Evolutionary conservation across 139 green algal species (phyloP).

Genomic region (Volvox reticuliferus): DNA sequence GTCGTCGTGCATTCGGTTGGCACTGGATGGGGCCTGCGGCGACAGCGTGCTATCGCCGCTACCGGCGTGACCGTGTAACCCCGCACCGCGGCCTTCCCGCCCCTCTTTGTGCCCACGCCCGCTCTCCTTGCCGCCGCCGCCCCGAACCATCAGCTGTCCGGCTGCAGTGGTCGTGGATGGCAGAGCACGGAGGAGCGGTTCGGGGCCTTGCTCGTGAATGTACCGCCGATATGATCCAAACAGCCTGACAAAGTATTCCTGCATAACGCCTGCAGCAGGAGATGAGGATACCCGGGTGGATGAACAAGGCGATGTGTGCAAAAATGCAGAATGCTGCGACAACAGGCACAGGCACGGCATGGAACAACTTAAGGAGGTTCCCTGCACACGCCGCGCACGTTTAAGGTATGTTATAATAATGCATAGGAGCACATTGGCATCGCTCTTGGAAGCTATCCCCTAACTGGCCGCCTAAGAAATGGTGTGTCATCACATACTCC

Average conservation of each 20-base stretch:
- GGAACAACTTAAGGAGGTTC: no score
- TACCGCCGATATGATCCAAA: slow-evolving; percentile 70
- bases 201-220: slow-evolving; percentile 53
- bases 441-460: no score
- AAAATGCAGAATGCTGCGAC: no score
- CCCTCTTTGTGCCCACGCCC: not conserved
- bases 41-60: not conserved
- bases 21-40: not conserved
- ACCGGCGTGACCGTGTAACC: not conserved
- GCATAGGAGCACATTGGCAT: no score
- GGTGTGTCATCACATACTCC: no score
- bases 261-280: slow-evolving; percentile 65
- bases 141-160: not conserved
- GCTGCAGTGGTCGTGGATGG: not conserved
- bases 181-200: not conserved
- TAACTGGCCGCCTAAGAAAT: no score
- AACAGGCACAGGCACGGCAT: no score
- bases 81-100: slow-evolving; percentile 21
- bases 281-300: not conserved
- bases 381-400: no score
- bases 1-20: slow-evolving; percentile 16
- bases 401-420: no score
- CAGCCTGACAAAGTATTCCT: slow-evolving; percentile 77
- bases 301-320: no score
- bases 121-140: slow-evolving; percentile 2